These are phyloP conservation scores for Phalaenopsis hybrid DNA, from an alignment of 116 monocot species.

Conservation along the genomic window DNA sequence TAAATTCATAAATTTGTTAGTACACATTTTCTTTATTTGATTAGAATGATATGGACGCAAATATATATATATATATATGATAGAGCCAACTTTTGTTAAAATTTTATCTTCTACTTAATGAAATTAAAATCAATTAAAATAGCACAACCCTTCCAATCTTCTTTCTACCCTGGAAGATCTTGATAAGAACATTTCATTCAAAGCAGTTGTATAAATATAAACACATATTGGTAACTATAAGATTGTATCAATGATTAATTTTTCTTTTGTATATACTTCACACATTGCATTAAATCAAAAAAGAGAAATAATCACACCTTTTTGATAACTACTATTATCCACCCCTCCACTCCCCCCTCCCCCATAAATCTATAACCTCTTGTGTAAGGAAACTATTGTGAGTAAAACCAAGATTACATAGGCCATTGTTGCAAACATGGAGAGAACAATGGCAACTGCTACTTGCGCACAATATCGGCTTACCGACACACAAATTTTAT, in stretches of 20 bases:
- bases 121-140: too few relatives aligned
- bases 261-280: neutral
- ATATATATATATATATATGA: too few relatives aligned
- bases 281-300: neutral
- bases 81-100: too few relatives aligned
- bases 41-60: too few relatives aligned
- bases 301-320: neutral
- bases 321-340: neutral
- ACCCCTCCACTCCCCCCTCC: neutral
- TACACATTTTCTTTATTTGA: too few relatives aligned
- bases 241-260: neutral
- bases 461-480: constrained; percentile 13
- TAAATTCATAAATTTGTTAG: too few relatives aligned
- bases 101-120: too few relatives aligned
- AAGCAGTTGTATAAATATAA: too few relatives aligned
- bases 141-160: too few relatives aligned
- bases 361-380: neutral
- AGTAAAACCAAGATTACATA: constrained; percentile 15
- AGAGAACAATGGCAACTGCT: constrained; percentile 19
- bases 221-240: too few relatives aligned
- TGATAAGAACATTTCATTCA: too few relatives aligned
- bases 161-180: too few relatives aligned
- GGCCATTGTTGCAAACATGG: constrained; percentile 17
- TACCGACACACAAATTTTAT: constrained; percentile 9
- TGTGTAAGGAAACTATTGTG: constrained; percentile 7